A percentile compares a stretch with the other conserved stretches of the same genome.
Conservation (phyloP, 306 rosid genomes). For the Fragaria iinumae region DNA sequence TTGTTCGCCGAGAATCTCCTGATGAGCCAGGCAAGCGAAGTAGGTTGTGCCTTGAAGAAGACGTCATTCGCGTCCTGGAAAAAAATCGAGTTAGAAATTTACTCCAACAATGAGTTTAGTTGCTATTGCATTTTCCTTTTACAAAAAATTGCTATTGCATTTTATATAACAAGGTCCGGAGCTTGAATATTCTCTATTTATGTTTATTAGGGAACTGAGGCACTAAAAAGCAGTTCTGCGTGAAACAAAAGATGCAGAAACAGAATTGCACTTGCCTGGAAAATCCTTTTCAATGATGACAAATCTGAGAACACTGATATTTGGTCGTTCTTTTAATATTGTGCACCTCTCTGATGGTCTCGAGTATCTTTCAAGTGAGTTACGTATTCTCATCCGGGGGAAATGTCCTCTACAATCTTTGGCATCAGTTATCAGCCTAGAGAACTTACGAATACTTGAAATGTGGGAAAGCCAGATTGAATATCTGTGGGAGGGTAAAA, state of each 20-base stretch:
- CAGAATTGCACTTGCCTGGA: background rate
- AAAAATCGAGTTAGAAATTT: background rate
- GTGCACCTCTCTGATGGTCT: background rate
- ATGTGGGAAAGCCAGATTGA: background rate
- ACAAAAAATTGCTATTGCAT: too few relatives aligned
- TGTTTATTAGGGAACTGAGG: conserved; percentile 19
- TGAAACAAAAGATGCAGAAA: background rate
- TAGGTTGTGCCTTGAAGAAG: background rate
- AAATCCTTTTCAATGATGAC: background rate
- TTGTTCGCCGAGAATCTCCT: conserved; percentile 10
- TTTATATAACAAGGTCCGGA: background rate
- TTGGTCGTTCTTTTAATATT: background rate
- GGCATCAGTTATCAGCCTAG: background rate
- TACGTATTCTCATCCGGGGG: background rate
- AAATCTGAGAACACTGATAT: background rate
- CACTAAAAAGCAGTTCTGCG: background rate
- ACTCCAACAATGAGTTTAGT: background rate
- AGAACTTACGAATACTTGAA: background rate
- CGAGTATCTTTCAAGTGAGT: background rate
- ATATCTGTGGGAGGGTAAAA: background rate
- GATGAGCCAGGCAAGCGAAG: background rate
- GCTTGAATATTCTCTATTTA: background rate
- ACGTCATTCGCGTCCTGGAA: background rate
- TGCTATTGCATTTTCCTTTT: background rate
- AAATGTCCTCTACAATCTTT: background rate